Evolutionary conservation across 768 basidiomycete genomes (phyloP).

Genomic region (Dioszegia aurantiaca): DNA sequence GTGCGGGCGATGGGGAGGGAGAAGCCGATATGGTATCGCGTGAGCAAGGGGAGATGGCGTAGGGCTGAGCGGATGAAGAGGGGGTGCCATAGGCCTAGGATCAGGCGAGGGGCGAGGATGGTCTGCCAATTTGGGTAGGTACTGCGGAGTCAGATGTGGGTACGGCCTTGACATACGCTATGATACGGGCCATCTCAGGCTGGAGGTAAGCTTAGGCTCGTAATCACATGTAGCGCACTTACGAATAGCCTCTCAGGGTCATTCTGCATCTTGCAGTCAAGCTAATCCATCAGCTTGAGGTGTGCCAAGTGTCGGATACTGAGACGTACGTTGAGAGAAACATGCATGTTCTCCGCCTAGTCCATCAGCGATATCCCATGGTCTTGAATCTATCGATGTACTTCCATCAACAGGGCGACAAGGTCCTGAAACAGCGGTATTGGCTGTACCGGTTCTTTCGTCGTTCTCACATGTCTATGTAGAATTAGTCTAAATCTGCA

Average conservation of each 20-base stretch:
- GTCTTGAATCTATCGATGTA: conserved; percentile 16
- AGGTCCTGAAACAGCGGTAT: conserved; percentile 52
- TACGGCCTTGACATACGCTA: conserved; percentile 24
- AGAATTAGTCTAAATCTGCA: background rate
- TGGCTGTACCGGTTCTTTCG: conserved; percentile 50
- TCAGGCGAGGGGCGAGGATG: conserved; percentile 46
- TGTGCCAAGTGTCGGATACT: background rate
- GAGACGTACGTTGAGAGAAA: conserved; percentile 46
- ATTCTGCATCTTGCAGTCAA: conserved; percentile 53
- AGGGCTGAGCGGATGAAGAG: conserved; percentile 49
- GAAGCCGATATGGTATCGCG: conserved; percentile 52
- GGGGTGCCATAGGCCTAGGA: conserved; percentile 54
- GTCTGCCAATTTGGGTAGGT: conserved; percentile 34
- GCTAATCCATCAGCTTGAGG: conserved; percentile 23
- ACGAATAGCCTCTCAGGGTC: conserved; percentile 50
- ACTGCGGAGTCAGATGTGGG: background rate
- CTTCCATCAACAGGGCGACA: conserved; percentile 51
- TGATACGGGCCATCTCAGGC: conserved; percentile 51
- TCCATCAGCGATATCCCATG: conserved; percentile 12
- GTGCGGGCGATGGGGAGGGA: conserved; percentile 41
- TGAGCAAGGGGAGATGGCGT: conserved; percentile 43
- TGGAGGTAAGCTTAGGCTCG: too few species aligned
- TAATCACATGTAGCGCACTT: too few species aligned
- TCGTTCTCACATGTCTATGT: conserved; percentile 51
- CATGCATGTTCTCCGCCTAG: conserved; percentile 51